Conservation (phyloP, 805 yeast genomes). For the Crinitomyces ghanaensis region DNA sequence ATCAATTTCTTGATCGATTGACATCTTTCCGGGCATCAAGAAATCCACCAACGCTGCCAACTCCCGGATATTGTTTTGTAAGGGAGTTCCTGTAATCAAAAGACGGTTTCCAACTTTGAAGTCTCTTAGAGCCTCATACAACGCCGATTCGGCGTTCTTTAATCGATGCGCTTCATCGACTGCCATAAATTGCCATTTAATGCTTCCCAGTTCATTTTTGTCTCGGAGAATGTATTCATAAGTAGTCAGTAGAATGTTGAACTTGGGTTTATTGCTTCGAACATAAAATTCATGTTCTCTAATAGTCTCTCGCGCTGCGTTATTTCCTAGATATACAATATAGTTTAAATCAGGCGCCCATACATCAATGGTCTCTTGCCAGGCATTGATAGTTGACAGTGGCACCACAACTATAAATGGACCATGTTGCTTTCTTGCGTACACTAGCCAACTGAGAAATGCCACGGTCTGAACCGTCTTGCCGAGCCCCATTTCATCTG, state of each 20-base stretch:
- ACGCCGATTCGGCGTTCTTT: slow-evolving; percentile 85
- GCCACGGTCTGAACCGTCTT: slow-evolving; percentile 96
- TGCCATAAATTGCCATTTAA: slow-evolving; percentile 93
- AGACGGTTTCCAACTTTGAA: slow-evolving; percentile 77
- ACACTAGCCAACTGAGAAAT: slow-evolving; percentile 87
- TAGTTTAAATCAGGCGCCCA: slow-evolving; percentile 97
- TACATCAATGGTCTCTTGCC: slow-evolving; percentile 97
- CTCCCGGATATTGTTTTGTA: slow-evolving; percentile 92
- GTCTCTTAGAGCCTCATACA: slow-evolving; percentile 76
- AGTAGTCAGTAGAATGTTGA: slow-evolving; percentile 86
- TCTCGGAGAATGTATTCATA: slow-evolving; percentile 95
- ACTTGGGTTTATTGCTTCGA: slow-evolving; percentile 58
- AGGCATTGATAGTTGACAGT: slow-evolving; percentile 88
- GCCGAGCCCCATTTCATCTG: slow-evolving; percentile 99
- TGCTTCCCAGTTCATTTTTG: slow-evolving; percentile 60
- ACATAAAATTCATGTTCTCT: slow-evolving; percentile 75
- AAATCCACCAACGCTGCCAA: slow-evolving; percentile 90
- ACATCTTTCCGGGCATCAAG: slow-evolving; percentile 88
- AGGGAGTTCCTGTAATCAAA: slow-evolving; percentile 94
- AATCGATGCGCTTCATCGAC: slow-evolving; percentile 98
- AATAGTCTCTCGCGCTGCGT: slow-evolving; percentile 69
- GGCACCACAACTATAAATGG: slow-evolving; percentile 97
- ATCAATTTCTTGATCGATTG: slow-evolving; percentile 89
- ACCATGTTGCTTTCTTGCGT: slow-evolving; percentile 93
- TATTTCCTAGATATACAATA: slow-evolving; percentile 86